Base-by-base conservation (phyloP, 768 basidiomycete genomes). In the Trametes elegans region DNA sequence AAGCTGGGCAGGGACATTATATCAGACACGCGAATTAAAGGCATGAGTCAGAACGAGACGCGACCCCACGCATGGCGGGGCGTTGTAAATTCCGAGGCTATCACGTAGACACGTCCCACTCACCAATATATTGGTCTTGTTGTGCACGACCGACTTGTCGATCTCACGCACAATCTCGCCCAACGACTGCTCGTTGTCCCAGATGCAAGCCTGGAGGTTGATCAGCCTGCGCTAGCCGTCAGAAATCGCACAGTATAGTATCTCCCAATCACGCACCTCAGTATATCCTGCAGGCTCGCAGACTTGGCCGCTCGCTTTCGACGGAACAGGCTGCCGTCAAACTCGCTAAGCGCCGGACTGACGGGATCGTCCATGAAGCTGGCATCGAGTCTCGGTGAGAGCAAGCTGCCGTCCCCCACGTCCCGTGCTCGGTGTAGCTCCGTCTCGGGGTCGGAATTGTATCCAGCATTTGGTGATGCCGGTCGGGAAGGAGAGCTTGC, bases 371-470 rank as follows among this genome's bases (percentile, higher is more conserved):
- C 38, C 7, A 55, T 53, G 9, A 55, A 38, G 39, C 55, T 31
- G 13, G 23, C 29, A 16, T 57, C 54, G 21, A 56, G 42, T 28
- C 34, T 29, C 38, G 62, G 51, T 7, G 31, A 55, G 23, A 59
- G 45, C 5, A 52, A 19, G n/a, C 23, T 43, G 19, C 40, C 31
- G 16, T 71, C 65, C 6, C 61, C 64, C 5, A 49, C 58, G 46
- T 73, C 73, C 45, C 76, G 74, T 13, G 73, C 69, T 55, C 74
- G 78, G 40, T 75, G 71, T 14, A 76, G 64, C 38, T 79, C 78
- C 19, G 71, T 72, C 71, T 90, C 89, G 29, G 87, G 87, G 62
- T 90, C 88, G 1, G 89, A 89, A 26, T 78, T 77, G 63, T 88
- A 89, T 8, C 84, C 87, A 24, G 65, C 64, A 38, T 79, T 72